Conservation (phyloP, 2,329 filamentous ascomycete genomes). For the Neopestalotiopsis sp. region DNA sequence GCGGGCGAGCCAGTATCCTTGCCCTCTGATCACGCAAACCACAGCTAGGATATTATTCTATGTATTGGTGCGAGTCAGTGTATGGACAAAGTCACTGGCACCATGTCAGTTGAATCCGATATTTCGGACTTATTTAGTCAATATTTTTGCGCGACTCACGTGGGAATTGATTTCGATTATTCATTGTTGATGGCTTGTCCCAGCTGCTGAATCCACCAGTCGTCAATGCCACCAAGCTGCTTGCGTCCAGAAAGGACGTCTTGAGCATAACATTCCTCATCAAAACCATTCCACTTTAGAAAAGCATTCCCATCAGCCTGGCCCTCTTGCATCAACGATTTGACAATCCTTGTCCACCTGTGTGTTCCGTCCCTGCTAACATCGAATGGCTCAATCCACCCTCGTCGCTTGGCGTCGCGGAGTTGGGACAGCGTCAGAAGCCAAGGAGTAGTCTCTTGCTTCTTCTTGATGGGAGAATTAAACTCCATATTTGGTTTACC, state of each 20-base stretch:
- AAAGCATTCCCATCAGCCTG: slow-evolving; percentile 32
- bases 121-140: no score
- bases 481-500: slow-evolving; percentile 24
- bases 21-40: slow-evolving; percentile 13
- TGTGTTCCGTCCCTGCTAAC: slow-evolving; percentile 29
- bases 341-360: slow-evolving; percentile 36
- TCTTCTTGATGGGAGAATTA: slow-evolving; percentile 24
- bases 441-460: slow-evolving; percentile 33
- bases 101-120: no score
- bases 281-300: slow-evolving; percentile 34
- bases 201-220: slow-evolving; percentile 15
- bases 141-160: no score
- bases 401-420: slow-evolving; percentile 34
- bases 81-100: no score
- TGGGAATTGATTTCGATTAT: not conserved
- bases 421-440: slow-evolving; percentile 35
- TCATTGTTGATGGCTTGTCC: not conserved
- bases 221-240: slow-evolving; percentile 5
- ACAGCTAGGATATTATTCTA: not conserved
- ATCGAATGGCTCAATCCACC: slow-evolving; percentile 38
- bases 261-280: slow-evolving; percentile 32
- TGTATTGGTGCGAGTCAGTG: not conserved
- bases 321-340: slow-evolving; percentile 31
- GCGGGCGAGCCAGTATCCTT: not conserved
- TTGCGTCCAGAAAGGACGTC: slow-evolving; percentile 25